Evolutionary conservation across 805 yeast genomes (phyloP).

Genomic region (Saccharomycopsis fermentans): DNA sequence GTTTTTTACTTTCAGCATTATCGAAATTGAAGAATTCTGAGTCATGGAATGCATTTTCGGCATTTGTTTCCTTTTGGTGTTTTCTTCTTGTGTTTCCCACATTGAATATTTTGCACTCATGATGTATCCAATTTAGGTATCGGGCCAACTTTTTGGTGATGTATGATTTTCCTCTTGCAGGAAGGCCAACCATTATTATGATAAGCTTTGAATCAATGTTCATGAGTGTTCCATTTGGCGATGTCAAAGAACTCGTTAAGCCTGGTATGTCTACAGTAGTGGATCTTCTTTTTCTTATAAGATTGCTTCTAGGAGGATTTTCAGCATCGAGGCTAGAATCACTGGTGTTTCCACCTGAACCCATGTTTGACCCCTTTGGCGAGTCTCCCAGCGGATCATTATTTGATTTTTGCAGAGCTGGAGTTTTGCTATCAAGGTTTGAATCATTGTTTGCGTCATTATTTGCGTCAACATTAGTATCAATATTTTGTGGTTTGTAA

Average conservation of each 20-base stretch:
- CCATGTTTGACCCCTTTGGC: background rate
- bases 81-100: constrained; percentile 89
- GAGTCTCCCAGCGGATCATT: background rate
- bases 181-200: constrained; percentile 85
- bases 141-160: constrained; percentile 85
- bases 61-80: constrained; percentile 9
- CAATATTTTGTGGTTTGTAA: background rate
- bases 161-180: constrained; percentile 81
- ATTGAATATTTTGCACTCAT: constrained; percentile 81
- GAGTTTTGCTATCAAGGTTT: too few species aligned
- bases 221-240: constrained; percentile 61
- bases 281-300: constrained; percentile 41
- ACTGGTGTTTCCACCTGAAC: background rate
- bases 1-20: constrained; percentile 48
- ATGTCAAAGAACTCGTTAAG: constrained; percentile 66
- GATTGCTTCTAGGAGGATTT: background rate
- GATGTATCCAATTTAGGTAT: constrained; percentile 89
- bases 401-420: too few species aligned
- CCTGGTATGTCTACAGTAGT: constrained; percentile 91
- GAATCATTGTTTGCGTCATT: background rate
- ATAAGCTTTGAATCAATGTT: constrained; percentile 81
- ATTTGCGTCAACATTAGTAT: background rate
- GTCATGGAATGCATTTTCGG: constrained; percentile 36
- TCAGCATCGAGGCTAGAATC: background rate
- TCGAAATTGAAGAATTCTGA: constrained; percentile 84